phyloP scores from a whole-genome alignment of 441 rosid species.

The Theobroma grandiflorum region DNA sequence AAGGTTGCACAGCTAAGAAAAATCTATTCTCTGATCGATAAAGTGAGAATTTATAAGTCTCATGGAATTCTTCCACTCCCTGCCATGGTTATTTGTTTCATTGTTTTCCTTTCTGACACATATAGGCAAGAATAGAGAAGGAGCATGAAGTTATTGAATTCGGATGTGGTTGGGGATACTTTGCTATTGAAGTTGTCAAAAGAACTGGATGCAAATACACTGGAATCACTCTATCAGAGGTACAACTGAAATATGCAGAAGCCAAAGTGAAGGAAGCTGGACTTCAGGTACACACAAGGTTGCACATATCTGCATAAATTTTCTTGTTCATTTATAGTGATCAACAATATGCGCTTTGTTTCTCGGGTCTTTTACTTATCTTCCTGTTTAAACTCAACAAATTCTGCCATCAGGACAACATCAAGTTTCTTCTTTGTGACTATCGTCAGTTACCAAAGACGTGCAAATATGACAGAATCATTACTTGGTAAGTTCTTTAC shows the following conservation, averaged over 20 bases:
- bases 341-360: too few species aligned
- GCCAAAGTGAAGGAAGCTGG: constrained; percentile 80
- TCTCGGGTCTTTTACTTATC: neutral
- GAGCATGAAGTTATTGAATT: constrained; percentile 68
- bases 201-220: neutral
- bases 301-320: neutral
- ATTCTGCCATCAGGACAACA: constrained; percentile 48
- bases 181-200: neutral
- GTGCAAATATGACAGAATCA: constrained; percentile 68
- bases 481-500: constrained; percentile 59
- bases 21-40: constrained; percentile 64
- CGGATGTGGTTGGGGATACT: neutral
- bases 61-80: neutral
- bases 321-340: too few species aligned
- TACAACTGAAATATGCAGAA: constrained; percentile 74
- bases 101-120: neutral
- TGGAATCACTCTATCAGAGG: constrained; percentile 37
- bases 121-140: neutral
- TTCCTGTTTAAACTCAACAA: neutral
- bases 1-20: constrained; percentile 75
- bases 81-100: constrained; percentile 15
- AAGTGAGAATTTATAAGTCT: constrained; percentile 44
- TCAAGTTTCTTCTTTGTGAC: constrained; percentile 66
- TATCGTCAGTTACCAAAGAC: constrained; percentile 63
- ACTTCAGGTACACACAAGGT: constrained; percentile 53